Evolutionary conservation across 257 asterid genomes (phyloP).

Genomic region (Mentha longifolia): DNA sequence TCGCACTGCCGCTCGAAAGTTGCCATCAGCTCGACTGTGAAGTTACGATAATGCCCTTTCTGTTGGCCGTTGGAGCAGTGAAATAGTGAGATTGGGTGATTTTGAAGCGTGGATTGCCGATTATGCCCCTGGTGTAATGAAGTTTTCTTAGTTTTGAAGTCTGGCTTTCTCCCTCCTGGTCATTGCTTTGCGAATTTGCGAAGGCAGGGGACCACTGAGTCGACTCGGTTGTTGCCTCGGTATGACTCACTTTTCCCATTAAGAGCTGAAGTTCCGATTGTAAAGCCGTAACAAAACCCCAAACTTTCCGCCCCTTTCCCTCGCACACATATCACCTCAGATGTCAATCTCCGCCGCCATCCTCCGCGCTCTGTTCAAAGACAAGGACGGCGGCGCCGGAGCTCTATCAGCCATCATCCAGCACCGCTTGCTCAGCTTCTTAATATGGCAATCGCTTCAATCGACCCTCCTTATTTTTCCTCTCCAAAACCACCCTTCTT

Average conservation of each 20-base stretch:
- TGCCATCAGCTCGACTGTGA: slow-evolving; percentile 29
- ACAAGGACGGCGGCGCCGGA: slow-evolving; percentile 60
- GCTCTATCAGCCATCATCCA: slow-evolving; percentile 48
- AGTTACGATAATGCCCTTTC: slow-evolving; percentile 43
- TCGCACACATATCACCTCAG: neutral
- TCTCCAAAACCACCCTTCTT: slow-evolving; percentile 60
- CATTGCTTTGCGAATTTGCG: slow-evolving; percentile 14
- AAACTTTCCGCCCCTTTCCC: neutral
- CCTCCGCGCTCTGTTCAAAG: slow-evolving; percentile 58
- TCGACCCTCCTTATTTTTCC: slow-evolving; percentile 59
- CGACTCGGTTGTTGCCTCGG: slow-evolving; percentile 25
- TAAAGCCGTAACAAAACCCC: neutral
- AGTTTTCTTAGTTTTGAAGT: slow-evolving; percentile 39
- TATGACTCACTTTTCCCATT: neutral
- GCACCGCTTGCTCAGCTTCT: slow-evolving; percentile 76
- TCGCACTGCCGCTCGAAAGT: slow-evolving; percentile 45
- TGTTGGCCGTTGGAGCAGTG: slow-evolving; percentile 56
- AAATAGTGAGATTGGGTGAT: slow-evolving; percentile 13
- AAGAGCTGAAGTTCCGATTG: neutral
- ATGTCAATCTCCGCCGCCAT: slow-evolving; percentile 67
- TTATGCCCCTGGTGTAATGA: slow-evolving; percentile 25
- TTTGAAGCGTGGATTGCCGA: slow-evolving; percentile 8
- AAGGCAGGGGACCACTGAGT: slow-evolving; percentile 26
- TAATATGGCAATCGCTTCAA: slow-evolving; percentile 81
- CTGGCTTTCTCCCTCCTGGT: neutral